Evolutionary conservation across 1,139 yeast species (phyloP), one percentile per base, ranked within the genome.

Genomic region (Suhomyces choctaworum): DNA sequence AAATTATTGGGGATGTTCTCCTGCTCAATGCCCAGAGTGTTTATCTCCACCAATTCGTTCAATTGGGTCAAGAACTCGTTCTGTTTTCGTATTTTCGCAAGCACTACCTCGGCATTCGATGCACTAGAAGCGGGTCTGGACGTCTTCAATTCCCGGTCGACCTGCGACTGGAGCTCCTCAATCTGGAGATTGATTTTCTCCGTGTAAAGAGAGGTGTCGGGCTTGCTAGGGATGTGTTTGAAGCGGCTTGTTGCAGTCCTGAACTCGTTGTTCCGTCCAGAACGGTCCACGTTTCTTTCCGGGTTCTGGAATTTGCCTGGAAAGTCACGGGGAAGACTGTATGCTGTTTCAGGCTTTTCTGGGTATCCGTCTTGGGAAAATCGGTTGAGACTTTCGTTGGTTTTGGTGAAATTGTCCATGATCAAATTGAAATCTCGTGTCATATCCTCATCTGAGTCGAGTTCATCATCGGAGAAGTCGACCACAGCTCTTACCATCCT

Each of bases 401-500:
- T 32, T 15, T 40, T 27, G 16, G 48, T 36, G 29, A 41, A 37
- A 17, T 33, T 42, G 14, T 42, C 41, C 34, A 42, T 35, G 21
- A 44, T 26, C 4, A 30, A 16, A 22, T 38, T 32, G 37, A 36
- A 38, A 26, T 41, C 44, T 7, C 45, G 34, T 12, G 33, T 27
- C 35, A 45, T 32, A n/a, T 41, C 43, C 12, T 37, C 43, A 25
- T 41, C 42, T 3, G 45, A 34, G 23, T 37, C 44, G 32, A 54
- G 40, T n/a, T 58, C 64, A 16, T 55, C 60, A 37, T 58, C 64
- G 2, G 61, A 54, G 31, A 48, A 58, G 28, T 51, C 57, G 9
- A 41, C 27, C 11, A 37, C 24, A n/a, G 20, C 8, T 7, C 8
- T 17, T 17, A 7, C 7, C 20, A 7, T 6, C 7, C 8, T 7